phyloP scores from a whole-genome alignment of 495 filamentous ascomycete species.

The Neurospora sp. region DNA sequence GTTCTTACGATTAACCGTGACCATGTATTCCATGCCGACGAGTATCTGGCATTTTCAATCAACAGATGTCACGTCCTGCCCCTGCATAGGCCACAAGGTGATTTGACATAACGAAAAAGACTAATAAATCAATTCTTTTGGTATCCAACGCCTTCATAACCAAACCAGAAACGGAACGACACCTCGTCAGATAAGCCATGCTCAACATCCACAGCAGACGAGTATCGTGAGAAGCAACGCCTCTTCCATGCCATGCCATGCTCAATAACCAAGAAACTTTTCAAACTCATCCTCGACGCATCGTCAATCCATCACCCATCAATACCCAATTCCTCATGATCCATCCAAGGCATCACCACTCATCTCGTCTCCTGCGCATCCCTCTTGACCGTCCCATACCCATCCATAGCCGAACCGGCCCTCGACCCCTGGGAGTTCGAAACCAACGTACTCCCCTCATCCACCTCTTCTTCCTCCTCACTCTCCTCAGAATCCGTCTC shows the following conservation, averaged over 20 bases:
- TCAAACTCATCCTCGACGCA: background rate
- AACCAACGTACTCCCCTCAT: background rate
- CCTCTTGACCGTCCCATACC: background rate
- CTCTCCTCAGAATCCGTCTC: constrained; percentile 11
- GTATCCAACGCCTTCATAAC: background rate
- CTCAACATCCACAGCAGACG: background rate
- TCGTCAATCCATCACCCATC: background rate
- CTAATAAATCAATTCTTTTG: background rate
- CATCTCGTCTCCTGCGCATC: background rate
- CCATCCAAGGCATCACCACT: background rate
- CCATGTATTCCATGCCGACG: background rate
- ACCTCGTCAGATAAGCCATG: background rate
- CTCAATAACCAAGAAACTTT: background rate
- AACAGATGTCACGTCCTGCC: background rate
- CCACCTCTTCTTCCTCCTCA: background rate
- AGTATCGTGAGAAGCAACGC: background rate
- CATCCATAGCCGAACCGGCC: background rate
- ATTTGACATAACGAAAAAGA: background rate
- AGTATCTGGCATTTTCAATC: background rate
- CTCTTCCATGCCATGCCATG: background rate
- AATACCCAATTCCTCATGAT: background rate
- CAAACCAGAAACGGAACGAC: too few relatives aligned
- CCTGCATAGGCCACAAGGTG: background rate
- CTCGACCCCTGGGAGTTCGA: background rate
- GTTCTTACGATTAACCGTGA: background rate